These are phyloP conservation scores for Waitea zeae DNA, from an alignment of 1,284 basidiomycete species.

Conservation along the genomic window DNA sequence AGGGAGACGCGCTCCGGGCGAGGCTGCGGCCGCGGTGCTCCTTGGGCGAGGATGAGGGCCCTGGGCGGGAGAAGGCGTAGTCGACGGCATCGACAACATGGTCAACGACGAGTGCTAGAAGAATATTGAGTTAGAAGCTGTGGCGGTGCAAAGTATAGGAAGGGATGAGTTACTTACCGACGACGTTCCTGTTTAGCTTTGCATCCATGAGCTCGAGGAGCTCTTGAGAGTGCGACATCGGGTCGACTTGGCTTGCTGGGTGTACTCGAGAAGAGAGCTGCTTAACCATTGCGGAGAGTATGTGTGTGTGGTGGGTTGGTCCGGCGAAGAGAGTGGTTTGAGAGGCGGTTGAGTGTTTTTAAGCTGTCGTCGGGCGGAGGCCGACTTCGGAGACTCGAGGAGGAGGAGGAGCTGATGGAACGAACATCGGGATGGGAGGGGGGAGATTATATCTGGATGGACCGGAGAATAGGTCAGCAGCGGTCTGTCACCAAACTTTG, in stretches of 20 bases:
- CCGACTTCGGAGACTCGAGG: no score
- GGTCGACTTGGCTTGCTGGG: conserved; percentile 43
- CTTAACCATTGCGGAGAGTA: no score
- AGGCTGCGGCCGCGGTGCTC: conserved; percentile 23
- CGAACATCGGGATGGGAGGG: no score
- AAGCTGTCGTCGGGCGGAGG: no score
- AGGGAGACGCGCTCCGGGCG: conserved; percentile 28
- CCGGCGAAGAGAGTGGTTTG: no score
- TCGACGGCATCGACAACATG: conserved; percentile 51
- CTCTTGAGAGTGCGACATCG: conserved; percentile 37
- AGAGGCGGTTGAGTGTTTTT: no score
- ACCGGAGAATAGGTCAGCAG: no score
- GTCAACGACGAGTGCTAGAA: conserved; percentile 48
- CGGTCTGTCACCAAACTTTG: no score
- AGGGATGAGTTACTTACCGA: conserved; percentile 26
- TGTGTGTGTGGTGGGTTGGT: no score
- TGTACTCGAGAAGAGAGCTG: conserved; percentile 23
- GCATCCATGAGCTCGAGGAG: conserved; percentile 45
- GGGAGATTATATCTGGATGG: no score
- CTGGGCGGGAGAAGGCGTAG: conserved; percentile 46
- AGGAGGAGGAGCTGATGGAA: no score
- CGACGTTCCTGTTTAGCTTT: conserved; percentile 36
- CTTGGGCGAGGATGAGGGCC: conserved; percentile 19
- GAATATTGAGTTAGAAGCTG: conserved; percentile 4
- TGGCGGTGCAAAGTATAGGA: conserved; percentile 2